Evolutionary conservation across 371 early-diverging fungal genomes (phyloP).

Genomic region (Sanchytrium tribonematis): DNA sequence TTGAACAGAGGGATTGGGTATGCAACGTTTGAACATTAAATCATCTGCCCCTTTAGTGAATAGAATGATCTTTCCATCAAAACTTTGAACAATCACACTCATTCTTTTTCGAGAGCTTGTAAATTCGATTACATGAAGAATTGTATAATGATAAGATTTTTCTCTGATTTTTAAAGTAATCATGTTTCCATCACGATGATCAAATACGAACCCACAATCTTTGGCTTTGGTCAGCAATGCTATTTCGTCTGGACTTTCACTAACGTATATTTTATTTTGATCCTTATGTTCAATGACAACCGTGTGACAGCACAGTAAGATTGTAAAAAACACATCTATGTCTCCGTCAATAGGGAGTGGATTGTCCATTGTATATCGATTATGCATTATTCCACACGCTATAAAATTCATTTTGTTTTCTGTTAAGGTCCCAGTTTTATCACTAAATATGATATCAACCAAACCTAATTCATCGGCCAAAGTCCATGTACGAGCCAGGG

Average conservation of each 20-base stretch:
- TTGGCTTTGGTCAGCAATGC: constrained; percentile 64
- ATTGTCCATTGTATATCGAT: background rate
- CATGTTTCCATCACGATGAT: constrained; percentile 30
- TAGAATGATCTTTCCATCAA: constrained; percentile 43
- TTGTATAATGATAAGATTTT: constrained; percentile 26
- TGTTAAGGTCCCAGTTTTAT: constrained; percentile 95
- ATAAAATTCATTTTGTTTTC: constrained; percentile 84
- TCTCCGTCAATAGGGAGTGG: background rate
- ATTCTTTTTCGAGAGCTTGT: constrained; percentile 64
- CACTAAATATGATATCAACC: constrained; percentile 77
- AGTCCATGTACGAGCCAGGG: constrained; percentile 64
- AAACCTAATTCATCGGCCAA: constrained; percentile 84
- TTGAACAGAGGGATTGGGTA: background rate
- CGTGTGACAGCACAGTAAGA: background rate
- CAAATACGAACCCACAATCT: constrained; percentile 53
- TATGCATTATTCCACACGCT: constrained; percentile 20
- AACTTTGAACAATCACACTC: constrained; percentile 28
- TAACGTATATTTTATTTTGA: constrained; percentile 31
- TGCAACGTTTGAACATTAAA: constrained; percentile 31
- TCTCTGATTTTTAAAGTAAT: constrained; percentile 37
- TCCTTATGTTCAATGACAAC: constrained; percentile 11
- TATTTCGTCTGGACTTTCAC: constrained; percentile 76
- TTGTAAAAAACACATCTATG: background rate
- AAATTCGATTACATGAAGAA: constrained; percentile 60
- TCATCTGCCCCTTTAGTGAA: constrained; percentile 91